Evolutionary conservation across 2,329 filamentous ascomycete species (phyloP), one percentile per base, ranked within the genome.

Genomic region (Calonectria montana): DNA sequence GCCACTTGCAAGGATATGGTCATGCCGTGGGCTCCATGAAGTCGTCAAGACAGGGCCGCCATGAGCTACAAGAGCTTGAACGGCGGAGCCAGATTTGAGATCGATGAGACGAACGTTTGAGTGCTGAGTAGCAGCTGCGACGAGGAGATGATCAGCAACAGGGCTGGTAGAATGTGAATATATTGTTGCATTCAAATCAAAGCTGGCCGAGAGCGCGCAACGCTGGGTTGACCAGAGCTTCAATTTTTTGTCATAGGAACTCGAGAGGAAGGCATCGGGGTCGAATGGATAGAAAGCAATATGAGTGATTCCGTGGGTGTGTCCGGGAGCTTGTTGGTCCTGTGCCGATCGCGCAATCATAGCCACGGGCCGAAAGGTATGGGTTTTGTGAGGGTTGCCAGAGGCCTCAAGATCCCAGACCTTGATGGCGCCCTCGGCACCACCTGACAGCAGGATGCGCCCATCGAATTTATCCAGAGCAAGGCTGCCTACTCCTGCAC

Each of bases 111-210:
- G 92, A 16, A 98, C 93, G 29, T 94, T 89, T 8, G 94, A 94
- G 80, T 97, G 92, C 74, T 97, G 95, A 0, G 95, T 97, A 0
- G 94, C 96, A 79, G 95, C 97, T 12, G 96, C 95, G 12, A 98
- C 94, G 4, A 98, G 89, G 0, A 97, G 87, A 79, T 95, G 88
- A 65, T 90, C 85, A 68, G 94, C 89, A 70, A 96, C 85, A 48
- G 92, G 89, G 1, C 95, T 97, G 29, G 94, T 88, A 0, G 94
- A 91, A 81, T 98, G 95, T 1, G 93, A 92, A 83, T 95, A 94
- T 59, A 94, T 87, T 37, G 92, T 92, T 4, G 90, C 89, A 64
- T 89, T 90, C 27, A 96, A 87, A 71, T 91, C 87, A 77, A 95
- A 96, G 5, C 89, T 89, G 21, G 91, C 92, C 0, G 92, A 91